These are phyloP conservation scores for Septoria linicola DNA, from an alignment of 2,329 filamentous ascomycete genomes.

Conservation along the genomic window DNA sequence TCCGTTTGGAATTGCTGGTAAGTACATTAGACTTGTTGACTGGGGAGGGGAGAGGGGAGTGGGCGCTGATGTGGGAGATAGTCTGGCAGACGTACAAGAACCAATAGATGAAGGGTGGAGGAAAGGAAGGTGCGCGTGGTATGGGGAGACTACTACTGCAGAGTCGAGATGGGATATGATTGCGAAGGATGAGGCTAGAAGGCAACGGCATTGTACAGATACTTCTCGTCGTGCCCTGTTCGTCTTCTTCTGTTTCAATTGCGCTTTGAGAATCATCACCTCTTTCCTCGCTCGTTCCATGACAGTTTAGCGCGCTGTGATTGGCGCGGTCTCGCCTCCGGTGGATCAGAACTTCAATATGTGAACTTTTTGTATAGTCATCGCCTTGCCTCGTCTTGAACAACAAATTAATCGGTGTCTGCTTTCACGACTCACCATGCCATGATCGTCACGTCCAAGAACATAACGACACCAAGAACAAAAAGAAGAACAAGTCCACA, in stretches of 20 bases:
- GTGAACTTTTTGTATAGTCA: constrained; percentile 7
- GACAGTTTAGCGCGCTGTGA: constrained; percentile 9
- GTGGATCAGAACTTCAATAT: background rate
- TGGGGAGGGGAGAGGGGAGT: background rate
- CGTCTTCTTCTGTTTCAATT: constrained; percentile 15
- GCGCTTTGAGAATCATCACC: constrained; percentile 1
- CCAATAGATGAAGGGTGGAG: constrained; percentile 35
- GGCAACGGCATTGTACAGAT: constrained; percentile 17
- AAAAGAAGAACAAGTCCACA: background rate
- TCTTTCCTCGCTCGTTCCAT: constrained; percentile 1
- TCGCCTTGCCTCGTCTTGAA: background rate
- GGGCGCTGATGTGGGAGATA: constrained; percentile 37
- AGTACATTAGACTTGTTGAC: constrained; percentile 33
- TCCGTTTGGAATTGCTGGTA: constrained; percentile 65
- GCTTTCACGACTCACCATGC: background rate
- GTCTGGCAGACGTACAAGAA: constrained; percentile 70
- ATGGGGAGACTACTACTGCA: background rate
- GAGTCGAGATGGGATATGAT: no score
- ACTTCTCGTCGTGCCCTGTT: no score
- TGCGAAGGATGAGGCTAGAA: no score
- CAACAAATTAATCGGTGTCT: background rate
- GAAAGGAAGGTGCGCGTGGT: background rate
- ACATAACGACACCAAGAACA: background rate
- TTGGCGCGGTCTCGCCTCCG: constrained; percentile 6
- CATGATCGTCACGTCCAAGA: background rate